Conservation (phyloP, 2,329 filamentous ascomycete species). For the Penicillium frequentans region DNA sequence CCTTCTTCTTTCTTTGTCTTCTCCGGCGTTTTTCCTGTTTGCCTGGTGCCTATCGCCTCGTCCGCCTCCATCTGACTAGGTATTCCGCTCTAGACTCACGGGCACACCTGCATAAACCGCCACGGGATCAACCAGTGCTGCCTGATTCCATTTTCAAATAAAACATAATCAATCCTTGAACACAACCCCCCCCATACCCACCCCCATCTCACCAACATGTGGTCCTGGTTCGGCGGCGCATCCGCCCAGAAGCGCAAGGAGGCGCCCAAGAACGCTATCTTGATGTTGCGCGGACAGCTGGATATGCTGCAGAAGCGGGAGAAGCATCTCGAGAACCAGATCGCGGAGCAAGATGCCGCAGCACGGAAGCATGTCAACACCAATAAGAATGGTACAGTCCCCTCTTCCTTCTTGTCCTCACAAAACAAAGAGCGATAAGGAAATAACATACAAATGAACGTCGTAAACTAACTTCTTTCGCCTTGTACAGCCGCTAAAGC, state of each 20-base stretch:
- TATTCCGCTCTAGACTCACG: slow-evolving; percentile 2
- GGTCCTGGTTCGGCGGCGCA: slow-evolving; percentile 90
- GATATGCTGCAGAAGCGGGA: slow-evolving; percentile 98
- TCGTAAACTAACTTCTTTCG: neutral
- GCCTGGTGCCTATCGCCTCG: slow-evolving; percentile 1
- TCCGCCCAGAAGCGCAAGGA: slow-evolving; percentile 85
- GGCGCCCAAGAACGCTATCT: slow-evolving; percentile 93
- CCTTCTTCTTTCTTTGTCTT: neutral
- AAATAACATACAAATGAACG: neutral
- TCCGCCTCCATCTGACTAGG: slow-evolving; percentile 20
- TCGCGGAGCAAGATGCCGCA: slow-evolving; percentile 85
- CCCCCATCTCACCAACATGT: slow-evolving; percentile 49
- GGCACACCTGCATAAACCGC: slow-evolving; percentile 6
- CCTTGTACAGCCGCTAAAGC: slow-evolving; percentile 74
- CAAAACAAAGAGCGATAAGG: neutral
- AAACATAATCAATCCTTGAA: neutral
- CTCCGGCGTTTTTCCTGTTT: neutral
- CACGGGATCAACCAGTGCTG: slow-evolving; percentile 7
- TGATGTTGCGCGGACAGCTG: slow-evolving; percentile 80
- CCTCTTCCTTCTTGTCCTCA: neutral
- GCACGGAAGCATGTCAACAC: slow-evolving; percentile 83
- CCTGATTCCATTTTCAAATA: slow-evolving; percentile 3
- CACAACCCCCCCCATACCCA: neutral
- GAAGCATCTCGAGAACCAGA: slow-evolving; percentile 85
- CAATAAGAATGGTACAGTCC: slow-evolving; percentile 80